Conservation (phyloP, 2,329 filamentous ascomycete species). For the Beauveria pseudobassiana region DNA sequence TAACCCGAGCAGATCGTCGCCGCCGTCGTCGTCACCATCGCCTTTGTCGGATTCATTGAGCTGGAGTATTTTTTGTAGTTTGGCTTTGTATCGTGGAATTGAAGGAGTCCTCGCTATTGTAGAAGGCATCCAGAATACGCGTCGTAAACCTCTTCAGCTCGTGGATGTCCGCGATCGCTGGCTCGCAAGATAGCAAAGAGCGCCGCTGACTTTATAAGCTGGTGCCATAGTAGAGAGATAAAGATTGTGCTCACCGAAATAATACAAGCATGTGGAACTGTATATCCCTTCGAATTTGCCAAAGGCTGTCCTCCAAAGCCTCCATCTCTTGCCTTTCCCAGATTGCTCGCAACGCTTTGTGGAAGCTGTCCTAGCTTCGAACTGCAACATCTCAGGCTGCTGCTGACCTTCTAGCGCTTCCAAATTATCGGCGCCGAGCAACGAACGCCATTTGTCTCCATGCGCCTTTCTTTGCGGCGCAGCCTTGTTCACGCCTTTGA, state of each 20-base stretch:
- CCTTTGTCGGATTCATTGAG: background rate
- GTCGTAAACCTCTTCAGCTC: background rate
- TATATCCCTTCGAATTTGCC: background rate
- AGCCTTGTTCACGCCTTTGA: too few relatives aligned
- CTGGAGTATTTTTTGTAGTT: background rate
- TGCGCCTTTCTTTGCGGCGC: background rate
- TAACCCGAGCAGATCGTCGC: background rate
- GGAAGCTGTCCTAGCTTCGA: conserved; percentile 2
- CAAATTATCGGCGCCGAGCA: background rate
- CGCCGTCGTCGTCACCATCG: background rate
- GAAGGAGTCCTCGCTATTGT: background rate
- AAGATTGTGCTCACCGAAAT: background rate
- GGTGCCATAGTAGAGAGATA: background rate
- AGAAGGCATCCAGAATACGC: background rate
- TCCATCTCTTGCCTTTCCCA: background rate
- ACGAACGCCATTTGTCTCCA: background rate
- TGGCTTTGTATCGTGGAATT: background rate
- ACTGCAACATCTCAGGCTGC: background rate
- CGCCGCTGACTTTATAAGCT: background rate
- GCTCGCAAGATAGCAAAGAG: background rate
- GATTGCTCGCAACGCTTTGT: background rate
- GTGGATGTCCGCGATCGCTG: background rate
- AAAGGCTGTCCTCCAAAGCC: background rate
- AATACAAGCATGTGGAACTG: background rate
- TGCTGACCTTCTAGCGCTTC: background rate